Percentiles rank a stretch among this genome's conserved stretches.
phyloP scores from a whole-genome alignment of 2,329 filamentous ascomycete species.

The Magnaporthales sp. region DNA sequence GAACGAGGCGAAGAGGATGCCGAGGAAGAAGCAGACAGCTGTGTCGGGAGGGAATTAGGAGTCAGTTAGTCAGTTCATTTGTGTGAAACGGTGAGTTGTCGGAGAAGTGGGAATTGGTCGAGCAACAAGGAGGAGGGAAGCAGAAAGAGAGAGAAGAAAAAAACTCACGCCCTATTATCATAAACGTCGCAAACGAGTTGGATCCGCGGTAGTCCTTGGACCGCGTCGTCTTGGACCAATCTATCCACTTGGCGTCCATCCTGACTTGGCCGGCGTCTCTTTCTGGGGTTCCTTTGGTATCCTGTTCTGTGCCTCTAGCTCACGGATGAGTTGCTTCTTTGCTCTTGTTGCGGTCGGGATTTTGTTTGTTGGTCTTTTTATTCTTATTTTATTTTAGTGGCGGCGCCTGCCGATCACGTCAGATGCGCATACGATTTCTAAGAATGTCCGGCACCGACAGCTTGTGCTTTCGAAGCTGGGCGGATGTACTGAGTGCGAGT shows the following conservation, averaged over 20 bases:
- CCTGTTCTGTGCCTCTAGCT: too few species aligned
- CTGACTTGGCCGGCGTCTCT: not conserved
- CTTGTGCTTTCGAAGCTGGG: not conserved
- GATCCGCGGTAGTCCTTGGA: constrained; percentile 50
- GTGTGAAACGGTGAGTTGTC: not conserved
- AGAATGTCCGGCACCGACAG: not conserved
- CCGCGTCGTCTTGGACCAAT: constrained; percentile 48
- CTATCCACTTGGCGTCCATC: constrained; percentile 28
- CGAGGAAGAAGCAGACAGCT: constrained; percentile 96
- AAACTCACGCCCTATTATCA: constrained; percentile 86
- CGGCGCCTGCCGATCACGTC: not conserved
- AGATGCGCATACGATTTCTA: not conserved
- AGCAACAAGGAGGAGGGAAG: constrained; percentile 8
- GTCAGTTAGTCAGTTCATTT: not conserved
- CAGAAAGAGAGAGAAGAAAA: constrained; percentile 9
- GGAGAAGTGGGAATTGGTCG: too few species aligned
- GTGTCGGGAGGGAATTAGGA: constrained; percentile 5
- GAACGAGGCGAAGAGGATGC: constrained; percentile 92
- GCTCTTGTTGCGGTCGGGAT: not conserved
- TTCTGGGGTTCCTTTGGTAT: not conserved
- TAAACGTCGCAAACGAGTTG: constrained; percentile 84
- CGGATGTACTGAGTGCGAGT: not conserved
- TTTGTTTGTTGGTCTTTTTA: not conserved
- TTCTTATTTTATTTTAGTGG: not conserved
- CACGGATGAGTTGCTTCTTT: not conserved